Evolutionary conservation across 345 rosid species (phyloP), one percentile per base, ranked within the genome.

Genomic region (Eutrema heterophyllum): DNA sequence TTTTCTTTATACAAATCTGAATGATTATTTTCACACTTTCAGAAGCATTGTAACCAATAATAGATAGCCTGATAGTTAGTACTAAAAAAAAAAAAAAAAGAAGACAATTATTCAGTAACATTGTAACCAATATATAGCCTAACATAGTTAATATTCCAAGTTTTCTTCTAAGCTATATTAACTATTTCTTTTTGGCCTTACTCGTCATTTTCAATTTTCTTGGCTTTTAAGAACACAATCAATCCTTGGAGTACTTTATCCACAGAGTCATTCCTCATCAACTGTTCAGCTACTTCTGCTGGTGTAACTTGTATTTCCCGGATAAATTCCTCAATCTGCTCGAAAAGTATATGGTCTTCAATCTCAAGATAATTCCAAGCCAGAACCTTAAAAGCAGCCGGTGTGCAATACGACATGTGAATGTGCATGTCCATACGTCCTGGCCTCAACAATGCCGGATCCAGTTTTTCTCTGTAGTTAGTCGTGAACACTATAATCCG

Each of bases 391-490:
- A 86, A 86, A 10, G 72, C 84, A 39, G 58, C 12, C 0, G 79
- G 68, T 5, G 84, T 79, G 68, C 88, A 88, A 55, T 85, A 85
- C 14, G 86, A 85, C 88, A 86, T 85, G 73, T 85, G 86, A 59
- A 85, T 73, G 70, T 84, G 87, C 80, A 89, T 80, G 41, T 92
- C 96, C 85, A 89, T 87, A 39, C 95, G 84, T 29, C 95, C 88
- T 8, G 89, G 93, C 27, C 88, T 74, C 52, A 89, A 82, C 52
- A 92, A 24, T 21, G 89, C 91, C 14, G 83, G 78, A 75, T 92
- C 95, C 2, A 88, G 35, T 29, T 72, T 85, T 15, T 92, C 96
- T 63, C 64, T 88, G 68, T 80, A 76, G 38, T 86, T 89, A 48
- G 86, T 89, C 0, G 94, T 92, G 67, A 89, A 92, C 4, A 89